phyloP scores from a whole-genome alignment of 148 eudicot genomes.

The Rhododendron henanense region DNA sequence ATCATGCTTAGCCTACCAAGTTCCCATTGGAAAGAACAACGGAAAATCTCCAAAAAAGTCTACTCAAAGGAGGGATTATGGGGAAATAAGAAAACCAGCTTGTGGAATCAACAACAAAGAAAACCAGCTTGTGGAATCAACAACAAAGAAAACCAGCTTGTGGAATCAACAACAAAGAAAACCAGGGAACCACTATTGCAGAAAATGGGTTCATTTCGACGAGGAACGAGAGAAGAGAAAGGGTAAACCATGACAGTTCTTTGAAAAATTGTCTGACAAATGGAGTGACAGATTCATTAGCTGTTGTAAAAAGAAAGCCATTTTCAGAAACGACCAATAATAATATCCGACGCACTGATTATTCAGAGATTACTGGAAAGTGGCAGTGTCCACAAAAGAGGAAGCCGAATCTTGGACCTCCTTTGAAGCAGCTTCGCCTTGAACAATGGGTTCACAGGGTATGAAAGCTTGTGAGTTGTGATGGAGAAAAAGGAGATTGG shows the following conservation, averaged over 20 bases:
- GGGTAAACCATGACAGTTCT: slow-evolving; percentile 21
- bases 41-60: slow-evolving; percentile 5
- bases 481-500: not conserved
- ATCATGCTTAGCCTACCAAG: slow-evolving; percentile 9
- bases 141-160: slow-evolving; percentile 8
- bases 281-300: slow-evolving; percentile 12
- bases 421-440: slow-evolving; percentile 84
- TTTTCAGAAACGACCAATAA: slow-evolving; percentile 46
- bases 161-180: slow-evolving; percentile 29
- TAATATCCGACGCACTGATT: slow-evolving; percentile 21
- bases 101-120: slow-evolving; percentile 19
- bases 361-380: slow-evolving; percentile 54
- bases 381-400: slow-evolving; percentile 80
- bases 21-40: not conserved
- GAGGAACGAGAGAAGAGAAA: slow-evolving; percentile 24
- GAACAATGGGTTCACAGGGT: slow-evolving; percentile 65
- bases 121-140: no score
- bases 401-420: slow-evolving; percentile 68
- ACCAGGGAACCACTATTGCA: not conserved
- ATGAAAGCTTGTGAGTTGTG: slow-evolving; percentile 13
- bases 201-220: slow-evolving; percentile 36
- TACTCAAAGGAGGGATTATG: not conserved
- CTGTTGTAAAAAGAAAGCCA: slow-evolving; percentile 28
- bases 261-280: slow-evolving; percentile 1
- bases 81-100: slow-evolving; percentile 9